Base-by-base conservation (phyloP, 2,329 filamentous ascomycete genomes). In the Colletotrichum euphorbiae region DNA sequence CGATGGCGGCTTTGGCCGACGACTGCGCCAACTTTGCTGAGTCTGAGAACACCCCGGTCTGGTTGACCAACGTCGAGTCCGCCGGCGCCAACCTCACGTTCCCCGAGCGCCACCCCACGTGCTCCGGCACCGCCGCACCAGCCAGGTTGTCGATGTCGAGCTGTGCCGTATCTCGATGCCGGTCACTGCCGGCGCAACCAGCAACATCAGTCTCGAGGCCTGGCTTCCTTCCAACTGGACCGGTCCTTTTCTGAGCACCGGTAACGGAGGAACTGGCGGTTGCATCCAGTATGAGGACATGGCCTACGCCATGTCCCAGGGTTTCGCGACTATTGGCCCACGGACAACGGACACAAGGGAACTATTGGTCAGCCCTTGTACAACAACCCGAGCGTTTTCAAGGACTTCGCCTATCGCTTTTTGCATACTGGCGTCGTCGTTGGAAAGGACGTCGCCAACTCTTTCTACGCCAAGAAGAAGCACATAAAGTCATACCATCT, bases 311-410 rank as follows among this genome's bases (percentile, higher is more conserved):
- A 74, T 78, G 6, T 71, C 75, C 0, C 74, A 80, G 15, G 82
- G 82, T 0, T 85, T 85, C 60, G 78, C 82, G 1, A 76, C 78
- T 0, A 79, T 85, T 31, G 83, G 82, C 2, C n/a, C n/a, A 80
- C 83, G 2, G 85, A 85, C 64, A 84, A 83, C 21, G 83, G 83
- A 3, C 83, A 85, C 52, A 83, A 84, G 69, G 83, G 82, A 33
- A 77, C 79, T 3, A 31, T 64, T 13, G 76, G 76, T 6, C 58
- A 70, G 50, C 67, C 75, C 0, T 78, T 79, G 51, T 74, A 80
- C 60, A 67, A 79, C 36, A 79, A 80, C 19, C 74, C 77, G 0
- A 80, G 81, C 15, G 71, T 77, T 2, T 56, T 81, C 3, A 71
- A 75, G 31, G 80, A 83, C 56, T 82, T 79, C 21, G 76, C 75